Evolutionary conservation across 306 rosid species (phyloP).

Genomic region (Ammopiptanthus mongolicus): DNA sequence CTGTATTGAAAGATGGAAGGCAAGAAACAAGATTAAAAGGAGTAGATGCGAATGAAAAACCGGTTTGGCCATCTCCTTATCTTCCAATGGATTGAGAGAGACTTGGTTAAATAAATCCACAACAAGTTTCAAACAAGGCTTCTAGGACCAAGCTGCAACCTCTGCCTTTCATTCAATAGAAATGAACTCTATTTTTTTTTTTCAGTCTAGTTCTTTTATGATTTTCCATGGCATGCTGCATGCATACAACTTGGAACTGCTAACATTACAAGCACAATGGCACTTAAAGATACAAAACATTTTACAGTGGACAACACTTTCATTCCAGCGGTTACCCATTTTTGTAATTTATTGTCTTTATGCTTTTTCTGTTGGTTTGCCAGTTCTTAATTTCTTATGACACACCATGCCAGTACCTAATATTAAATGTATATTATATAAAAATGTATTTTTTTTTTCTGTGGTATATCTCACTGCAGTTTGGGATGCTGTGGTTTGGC

Average conservation of each 20-base stretch:
- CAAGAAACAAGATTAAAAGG: slow-evolving; percentile 37
- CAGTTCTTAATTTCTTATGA: not conserved
- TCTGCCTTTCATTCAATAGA: slow-evolving; percentile 27
- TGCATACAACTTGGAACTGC: not conserved
- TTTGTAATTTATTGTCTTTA: not conserved
- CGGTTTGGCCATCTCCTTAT: slow-evolving; percentile 38
- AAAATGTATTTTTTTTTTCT: slow-evolving; percentile 15
- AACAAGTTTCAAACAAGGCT: not conserved
- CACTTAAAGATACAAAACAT: not conserved
- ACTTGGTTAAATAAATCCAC: not conserved
- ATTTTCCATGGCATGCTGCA: slow-evolving; percentile 11
- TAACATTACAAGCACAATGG: not conserved
- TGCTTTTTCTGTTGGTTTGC: slow-evolving; percentile 19
- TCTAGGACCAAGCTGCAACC: slow-evolving; percentile 14
- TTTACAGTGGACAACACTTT: slow-evolving; percentile 7
- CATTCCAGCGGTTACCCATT: not conserved
- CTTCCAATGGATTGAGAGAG: slow-evolving; percentile 6
- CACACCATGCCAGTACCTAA: not conserved
- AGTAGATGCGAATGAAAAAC: slow-evolving; percentile 29
- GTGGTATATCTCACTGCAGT: slow-evolving; percentile 20
- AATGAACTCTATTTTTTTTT: not conserved
- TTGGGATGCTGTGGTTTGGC: not conserved
- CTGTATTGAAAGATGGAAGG: slow-evolving; percentile 44
- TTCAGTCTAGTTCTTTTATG: not conserved
- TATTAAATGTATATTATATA: not conserved